Base-by-base conservation (phyloP, 148 eudicot species). In the Rhododendron ferrugineum region DNA sequence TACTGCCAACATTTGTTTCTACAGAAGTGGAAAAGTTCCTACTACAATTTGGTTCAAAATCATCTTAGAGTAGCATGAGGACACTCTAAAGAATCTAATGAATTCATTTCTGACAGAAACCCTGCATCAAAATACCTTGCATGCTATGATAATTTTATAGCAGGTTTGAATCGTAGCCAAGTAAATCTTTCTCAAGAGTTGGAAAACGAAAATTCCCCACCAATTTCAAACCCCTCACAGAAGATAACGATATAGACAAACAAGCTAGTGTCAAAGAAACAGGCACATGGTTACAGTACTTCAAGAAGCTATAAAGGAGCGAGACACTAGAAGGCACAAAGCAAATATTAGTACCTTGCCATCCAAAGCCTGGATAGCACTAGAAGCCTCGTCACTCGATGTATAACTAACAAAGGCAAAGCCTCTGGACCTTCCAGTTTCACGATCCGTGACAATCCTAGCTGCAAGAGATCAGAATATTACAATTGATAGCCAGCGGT, bases 351-450 rank as follows among this genome's bases (percentile, higher is more conserved):
- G 23, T 81, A 93, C 97, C 97, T 93, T 90, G 36, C 91, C 93
- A 83, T 94, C 97, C 92, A 94, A 72, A 60, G 95, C 98, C 88
- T 90, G 91, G 74, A 94, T 86, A 78, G 98, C 98, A 89, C 91
- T 86, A 13, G 94, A 89, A 83, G 98, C 98, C 81, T 90, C 94
- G 84, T 95, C 98, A 54, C 46, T 28, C 6, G 91, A 85, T 44
- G 90, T 34, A 85, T 80, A 95, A 30, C 93, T 92, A 81, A 95
- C 90, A 86, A 95, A 95, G 76, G 94, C 97, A 93, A 95, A 95
- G 77, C 98, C 98, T 88, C 91, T 92, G 56, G 98, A 94, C 83
- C 94, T 94, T 70, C 90, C 91, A 36, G 90, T 81, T 18, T 93
- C 98, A 83, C 95, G 91, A 79, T 95, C 97, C 2, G 88, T 14